phyloP scores from a whole-genome alignment of 73 alveolate genomes.

The Paramecium biaurelia region DNA sequence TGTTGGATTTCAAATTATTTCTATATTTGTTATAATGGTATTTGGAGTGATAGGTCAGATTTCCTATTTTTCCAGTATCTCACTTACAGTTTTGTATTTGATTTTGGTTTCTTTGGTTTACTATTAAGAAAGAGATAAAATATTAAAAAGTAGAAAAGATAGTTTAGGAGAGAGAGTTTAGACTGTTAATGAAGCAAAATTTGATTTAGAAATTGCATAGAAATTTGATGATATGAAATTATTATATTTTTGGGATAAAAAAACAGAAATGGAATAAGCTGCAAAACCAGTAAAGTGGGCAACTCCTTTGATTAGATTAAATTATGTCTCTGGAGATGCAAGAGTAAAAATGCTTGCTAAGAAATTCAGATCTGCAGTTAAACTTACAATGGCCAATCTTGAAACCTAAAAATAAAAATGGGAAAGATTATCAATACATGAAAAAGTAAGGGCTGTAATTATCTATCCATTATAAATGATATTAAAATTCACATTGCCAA shows the following conservation, averaged over 20 bases:
- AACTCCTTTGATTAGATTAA: background rate
- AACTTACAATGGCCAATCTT: background rate
- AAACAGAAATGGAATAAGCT: background rate
- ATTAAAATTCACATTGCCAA: background rate
- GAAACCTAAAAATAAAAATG: conserved; percentile 18
- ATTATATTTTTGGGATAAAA: background rate
- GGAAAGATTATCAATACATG: background rate
- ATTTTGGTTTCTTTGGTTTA: background rate
- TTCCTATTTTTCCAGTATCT: background rate
- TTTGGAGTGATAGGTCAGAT: conserved; percentile 37
- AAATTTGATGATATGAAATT: background rate
- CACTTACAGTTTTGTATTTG: background rate
- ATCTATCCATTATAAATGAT: background rate
- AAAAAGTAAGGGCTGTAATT: background rate
- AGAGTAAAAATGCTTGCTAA: conserved; percentile 16
- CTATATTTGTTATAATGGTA: conserved; percentile 6
- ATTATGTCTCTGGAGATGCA: conserved; percentile 2
- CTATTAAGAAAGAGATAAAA: background rate
- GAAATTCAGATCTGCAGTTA: conserved; percentile 4
- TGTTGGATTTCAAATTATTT: conserved; percentile 27
- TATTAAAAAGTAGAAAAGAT: background rate
- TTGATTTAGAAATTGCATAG: background rate
- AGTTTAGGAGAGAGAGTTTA: background rate
- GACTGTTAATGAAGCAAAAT: background rate
- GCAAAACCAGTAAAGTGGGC: conserved; percentile 15